Percentiles rank a stretch among this genome's conserved stretches.
These are phyloP conservation scores for Actinomortierella wolfii DNA, from an alignment of 371 early-diverging fungal genomes.

Conservation along the genomic window DNA sequence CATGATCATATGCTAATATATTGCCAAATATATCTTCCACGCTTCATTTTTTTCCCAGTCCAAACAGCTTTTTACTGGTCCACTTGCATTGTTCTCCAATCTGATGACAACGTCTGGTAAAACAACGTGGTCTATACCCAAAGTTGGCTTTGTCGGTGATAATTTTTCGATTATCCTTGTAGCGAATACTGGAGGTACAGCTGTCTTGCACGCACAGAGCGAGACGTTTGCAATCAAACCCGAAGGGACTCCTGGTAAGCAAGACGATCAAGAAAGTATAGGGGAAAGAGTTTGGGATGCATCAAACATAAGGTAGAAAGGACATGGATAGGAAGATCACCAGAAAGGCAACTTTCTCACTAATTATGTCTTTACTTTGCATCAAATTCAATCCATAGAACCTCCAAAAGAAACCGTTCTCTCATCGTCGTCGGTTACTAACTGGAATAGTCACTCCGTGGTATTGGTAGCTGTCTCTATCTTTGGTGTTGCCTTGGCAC, in stretches of 20 bases:
- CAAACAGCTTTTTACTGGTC: slow-evolving; percentile 28
- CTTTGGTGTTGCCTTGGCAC: no score
- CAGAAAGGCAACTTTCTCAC: no score
- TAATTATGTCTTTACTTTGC: no score
- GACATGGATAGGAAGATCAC: no score
- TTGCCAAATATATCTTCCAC: background rate
- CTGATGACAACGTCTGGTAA: slow-evolving; percentile 15
- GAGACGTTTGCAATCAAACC: slow-evolving; percentile 18
- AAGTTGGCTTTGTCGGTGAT: slow-evolving; percentile 23
- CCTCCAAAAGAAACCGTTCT: no score
- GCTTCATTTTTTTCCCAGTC: slow-evolving; percentile 8
- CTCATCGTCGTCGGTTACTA: no score
- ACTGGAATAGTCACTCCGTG: no score
- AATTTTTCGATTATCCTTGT: slow-evolving; percentile 25
- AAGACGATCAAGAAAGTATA: no score
- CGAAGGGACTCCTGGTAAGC: slow-evolving; percentile 23
- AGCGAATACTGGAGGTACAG: slow-evolving; percentile 18
- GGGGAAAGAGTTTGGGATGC: no score
- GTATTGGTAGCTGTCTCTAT: no score
- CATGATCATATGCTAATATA: background rate
- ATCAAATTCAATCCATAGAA: no score
- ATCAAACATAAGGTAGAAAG: no score
- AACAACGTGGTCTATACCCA: slow-evolving; percentile 24
- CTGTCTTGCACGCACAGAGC: slow-evolving; percentile 15
- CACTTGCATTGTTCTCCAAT: slow-evolving; percentile 27